These are phyloP conservation scores for Colletotrichum cuscutae DNA, from an alignment of 2,329 filamentous ascomycete genomes.

Conservation along the genomic window DNA sequence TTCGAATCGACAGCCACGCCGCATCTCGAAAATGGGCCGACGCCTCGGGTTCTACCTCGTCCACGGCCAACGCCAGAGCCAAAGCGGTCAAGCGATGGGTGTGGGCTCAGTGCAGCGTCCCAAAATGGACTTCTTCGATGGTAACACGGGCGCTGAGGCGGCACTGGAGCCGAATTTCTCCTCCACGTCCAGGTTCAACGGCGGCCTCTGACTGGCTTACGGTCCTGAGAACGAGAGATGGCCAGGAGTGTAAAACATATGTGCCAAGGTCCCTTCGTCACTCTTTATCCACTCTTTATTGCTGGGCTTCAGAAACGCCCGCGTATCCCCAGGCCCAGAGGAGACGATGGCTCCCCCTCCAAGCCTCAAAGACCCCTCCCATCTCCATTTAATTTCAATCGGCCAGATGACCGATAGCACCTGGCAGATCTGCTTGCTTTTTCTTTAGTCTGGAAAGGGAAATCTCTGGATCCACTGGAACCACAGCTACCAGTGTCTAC, in stretches of 20 bases:
- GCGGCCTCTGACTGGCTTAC: slow-evolving; percentile 26
- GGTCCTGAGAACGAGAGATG: slow-evolving; percentile 14
- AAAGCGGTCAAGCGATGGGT: slow-evolving; percentile 26
- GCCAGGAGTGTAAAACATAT: slow-evolving; percentile 28
- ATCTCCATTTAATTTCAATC: slow-evolving; percentile 31
- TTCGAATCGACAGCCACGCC: slow-evolving; percentile 10
- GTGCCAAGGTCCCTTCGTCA: slow-evolving; percentile 29
- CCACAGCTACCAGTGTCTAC: background rate
- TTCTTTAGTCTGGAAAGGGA: slow-evolving; percentile 17
- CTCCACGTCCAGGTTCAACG: slow-evolving; percentile 15
- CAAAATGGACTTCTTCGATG: slow-evolving; percentile 13
- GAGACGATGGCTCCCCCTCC: slow-evolving; percentile 18
- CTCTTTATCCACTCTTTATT: slow-evolving; percentile 8
- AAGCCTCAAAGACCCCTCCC: slow-evolving; percentile 28
- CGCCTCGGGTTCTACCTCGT: slow-evolving; percentile 21
- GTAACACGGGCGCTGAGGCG: slow-evolving; percentile 11
- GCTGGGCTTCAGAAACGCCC: slow-evolving; percentile 14
- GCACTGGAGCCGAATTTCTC: slow-evolving; percentile 26
- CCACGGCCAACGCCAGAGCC: slow-evolving; percentile 11
- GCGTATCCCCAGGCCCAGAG: background rate
- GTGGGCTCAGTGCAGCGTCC: slow-evolving; percentile 8
- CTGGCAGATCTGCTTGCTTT: slow-evolving; percentile 32
- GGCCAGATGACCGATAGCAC: slow-evolving; percentile 31
- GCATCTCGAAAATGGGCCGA: background rate
- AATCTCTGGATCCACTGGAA: background rate